Conservation (phyloP, 169 alveolate species). For the Besnoitia besnoiti region DNA sequence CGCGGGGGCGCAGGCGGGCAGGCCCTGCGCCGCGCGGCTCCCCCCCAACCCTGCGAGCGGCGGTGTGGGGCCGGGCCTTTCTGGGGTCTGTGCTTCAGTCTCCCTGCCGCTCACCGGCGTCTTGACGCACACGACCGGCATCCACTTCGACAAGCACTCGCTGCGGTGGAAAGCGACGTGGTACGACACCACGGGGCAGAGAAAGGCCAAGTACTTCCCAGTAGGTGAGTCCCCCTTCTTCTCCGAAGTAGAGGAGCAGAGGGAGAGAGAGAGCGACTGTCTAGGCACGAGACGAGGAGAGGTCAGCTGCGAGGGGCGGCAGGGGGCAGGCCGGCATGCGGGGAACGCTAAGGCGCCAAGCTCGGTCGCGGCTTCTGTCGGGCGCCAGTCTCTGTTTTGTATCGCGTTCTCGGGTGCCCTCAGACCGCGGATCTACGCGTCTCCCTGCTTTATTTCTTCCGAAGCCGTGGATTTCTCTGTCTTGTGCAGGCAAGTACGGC, state of each 20-base stretch:
- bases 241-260: too few relatives aligned
- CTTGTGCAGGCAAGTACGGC: conserved; percentile 57
- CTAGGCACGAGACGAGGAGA: too few relatives aligned
- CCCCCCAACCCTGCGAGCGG: background rate
- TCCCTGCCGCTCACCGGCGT: background rate
- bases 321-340: too few relatives aligned
- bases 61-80: background rate
- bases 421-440: background rate
- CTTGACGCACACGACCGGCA: conserved; percentile 58
- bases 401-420: too few relatives aligned
- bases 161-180: conserved; percentile 72
- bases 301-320: too few relatives aligned
- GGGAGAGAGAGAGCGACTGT: too few relatives aligned
- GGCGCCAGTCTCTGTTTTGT: background rate
- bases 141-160: conserved; percentile 67
- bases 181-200: conserved; percentile 67
- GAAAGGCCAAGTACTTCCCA: conserved; percentile 70
- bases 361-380: background rate
- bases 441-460: background rate
- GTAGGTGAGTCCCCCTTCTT: conserved; percentile 67
- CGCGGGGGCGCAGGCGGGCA: too few relatives aligned
- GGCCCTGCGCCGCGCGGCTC: background rate
- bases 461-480: background rate
- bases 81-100: background rate
- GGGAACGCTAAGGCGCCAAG: too few relatives aligned